Evolutionary conservation across 2,329 filamentous ascomycete species (phyloP), one percentile per base, ranked within the genome.

Genomic region (Phyllosticta citrichinensis): DNA sequence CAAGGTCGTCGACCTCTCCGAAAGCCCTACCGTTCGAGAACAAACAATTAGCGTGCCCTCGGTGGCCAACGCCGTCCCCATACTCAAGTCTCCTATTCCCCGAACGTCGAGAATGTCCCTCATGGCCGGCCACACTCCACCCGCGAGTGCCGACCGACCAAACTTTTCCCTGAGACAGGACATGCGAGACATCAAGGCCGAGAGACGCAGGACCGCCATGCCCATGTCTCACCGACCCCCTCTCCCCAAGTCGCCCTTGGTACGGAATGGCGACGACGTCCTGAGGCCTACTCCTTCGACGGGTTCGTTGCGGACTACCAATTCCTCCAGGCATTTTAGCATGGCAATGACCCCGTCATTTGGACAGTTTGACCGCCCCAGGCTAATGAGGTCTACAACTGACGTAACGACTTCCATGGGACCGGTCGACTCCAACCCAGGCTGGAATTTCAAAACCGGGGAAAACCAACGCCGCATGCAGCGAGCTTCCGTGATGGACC

Each of bases 1-100:
- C 54, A 75, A 73, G 66, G 68, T 75, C 6, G 71, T 75, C 54
- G 65, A 75, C 52, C 66, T 74, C 40, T 68, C 71, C 19, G 60
- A 61, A 8, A 53, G 27, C 1, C 30, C 35, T 10, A 17, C 52
- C 8, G 19, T 40, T 2, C 51, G 52, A 19, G 61, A 62, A 25
- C 53, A 57, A 22, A 52, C 61, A n/a, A 67, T 68, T 61, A 69
- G 72, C 52, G 69, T 71, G 24, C 69, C 70, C 17, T 73, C 72
- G 8, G 66, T 74, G 14, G 70, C 69, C 30, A 69, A 71, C 52
- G 52, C 56, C 1, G 57, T 62, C n/a, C 61, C 61, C 14, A 30
- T 65, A 66, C 56, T 67, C 67, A 64, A 67, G 64, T 66, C 70
- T 67, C 57, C 66, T 69, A 20, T n/a, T 55, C 68, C 27, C 61